Evolutionary conservation across 2,329 filamentous ascomycete species (phyloP).

Genomic region (Paracorniculantispora psalliotae): DNA sequence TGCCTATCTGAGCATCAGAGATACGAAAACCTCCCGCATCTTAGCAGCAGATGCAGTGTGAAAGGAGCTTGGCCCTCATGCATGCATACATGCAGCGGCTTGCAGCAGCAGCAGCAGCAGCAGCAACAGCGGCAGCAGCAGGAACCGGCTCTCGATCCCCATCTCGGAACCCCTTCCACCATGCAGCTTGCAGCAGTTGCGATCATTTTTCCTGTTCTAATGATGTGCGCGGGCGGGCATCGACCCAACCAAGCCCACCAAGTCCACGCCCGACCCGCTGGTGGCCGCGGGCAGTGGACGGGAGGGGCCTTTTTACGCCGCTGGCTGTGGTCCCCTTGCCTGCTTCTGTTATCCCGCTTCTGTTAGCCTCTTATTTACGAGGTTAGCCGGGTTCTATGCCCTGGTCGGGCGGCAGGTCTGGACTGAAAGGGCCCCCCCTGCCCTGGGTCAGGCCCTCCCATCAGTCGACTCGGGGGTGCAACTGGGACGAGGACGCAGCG

Average conservation of each 20-base stretch:
- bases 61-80: not conserved
- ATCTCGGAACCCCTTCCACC: not conserved
- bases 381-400: not conserved
- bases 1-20: not conserved
- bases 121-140: not conserved
- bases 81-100: not conserved
- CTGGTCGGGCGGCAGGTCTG: not conserved
- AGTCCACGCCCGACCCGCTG: not conserved
- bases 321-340: not conserved
- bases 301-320: not conserved
- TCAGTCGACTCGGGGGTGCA: conserved; percentile 1
- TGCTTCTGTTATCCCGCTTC: not conserved
- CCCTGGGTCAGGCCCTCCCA: conserved; percentile 8
- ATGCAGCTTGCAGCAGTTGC: not conserved
- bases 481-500: conserved; percentile 6
- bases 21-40: no score
- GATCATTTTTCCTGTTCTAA: not conserved
- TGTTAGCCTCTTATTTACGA: not conserved
- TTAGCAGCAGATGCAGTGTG: conserved; percentile 3
- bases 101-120: not conserved
- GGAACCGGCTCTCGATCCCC: conserved; percentile 6
- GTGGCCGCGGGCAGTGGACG: conserved; percentile 2
- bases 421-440: not conserved
- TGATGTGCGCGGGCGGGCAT: not conserved
- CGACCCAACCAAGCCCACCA: not conserved